Evolutionary conservation across 2,329 filamentous ascomycete genomes (phyloP), one percentile per base, ranked within the genome.

Genomic region (Trichoderma sp.): DNA sequence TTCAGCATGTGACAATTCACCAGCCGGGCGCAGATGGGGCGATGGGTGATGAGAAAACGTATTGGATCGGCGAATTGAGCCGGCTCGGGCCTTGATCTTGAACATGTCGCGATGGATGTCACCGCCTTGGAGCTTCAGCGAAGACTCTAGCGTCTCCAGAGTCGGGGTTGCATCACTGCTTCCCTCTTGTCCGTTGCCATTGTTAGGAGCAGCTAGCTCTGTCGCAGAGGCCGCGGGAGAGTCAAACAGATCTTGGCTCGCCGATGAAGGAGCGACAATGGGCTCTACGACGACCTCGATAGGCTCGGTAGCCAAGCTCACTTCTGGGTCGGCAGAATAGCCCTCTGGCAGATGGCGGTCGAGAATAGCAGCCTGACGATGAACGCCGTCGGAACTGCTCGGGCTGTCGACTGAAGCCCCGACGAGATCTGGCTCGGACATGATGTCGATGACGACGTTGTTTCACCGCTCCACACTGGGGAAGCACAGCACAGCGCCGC

Each of bases 101-200:
- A 92, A 95, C 39, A 95, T 87, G 76, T 93, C 91, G 39, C 92
- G 90, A 78, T 94, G 92, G 26, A 95, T 91, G 76, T 95, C 92
- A 53, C 92, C 92, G 66, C 92, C 92, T 77, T 92, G 92, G 3
- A 94, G 84, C 72, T 85, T 88, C 68, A 94, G 83, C 0, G 92
- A 94, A 2, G 91, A 93, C 70, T 82, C 80, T 39, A 81, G 73
- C n/a, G 74, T 73, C 72, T 91, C 88, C 58, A 81, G 79, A 28
- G 75, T 74, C 9, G 76, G 73, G 2, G 76, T 76, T 15, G 17
- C 28, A 39, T 69, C 57, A 30, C 66, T 61, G 66, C 53, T 50
- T n/a, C 34, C 64, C 4, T 57, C 43, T 6, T 58, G 34, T 8
- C 20, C 64, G 39, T 34, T 67, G 11, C 71, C 73, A n/a, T 73